phyloP scores from a whole-genome alignment of 2,329 filamentous ascomycete genomes.

The Elsinoe ampelina region DNA sequence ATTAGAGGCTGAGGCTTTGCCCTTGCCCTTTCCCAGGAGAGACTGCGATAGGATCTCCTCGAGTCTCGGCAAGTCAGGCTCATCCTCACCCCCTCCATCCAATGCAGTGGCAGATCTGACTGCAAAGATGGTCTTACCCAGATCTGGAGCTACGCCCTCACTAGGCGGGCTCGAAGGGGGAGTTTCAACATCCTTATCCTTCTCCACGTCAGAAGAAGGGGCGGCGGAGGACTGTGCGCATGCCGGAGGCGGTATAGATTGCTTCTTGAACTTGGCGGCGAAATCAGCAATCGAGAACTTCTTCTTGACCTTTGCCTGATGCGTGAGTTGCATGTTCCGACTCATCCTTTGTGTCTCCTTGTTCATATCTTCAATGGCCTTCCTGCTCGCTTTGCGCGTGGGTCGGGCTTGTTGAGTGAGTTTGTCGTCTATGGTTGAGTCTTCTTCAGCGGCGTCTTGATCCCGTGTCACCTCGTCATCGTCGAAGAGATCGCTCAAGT shows the following conservation, averaged over 20 bases:
- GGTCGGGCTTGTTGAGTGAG: slow-evolving; percentile 62
- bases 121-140: slow-evolving; percentile 10
- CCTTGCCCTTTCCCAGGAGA: slow-evolving; percentile 17
- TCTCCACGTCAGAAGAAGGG: slow-evolving; percentile 56
- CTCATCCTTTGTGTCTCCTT: slow-evolving; percentile 87
- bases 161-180: slow-evolving; percentile 39
- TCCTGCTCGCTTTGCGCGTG: slow-evolving; percentile 82
- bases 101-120: not conserved
- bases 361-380: slow-evolving; percentile 88
- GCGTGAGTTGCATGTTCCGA: slow-evolving; percentile 80
- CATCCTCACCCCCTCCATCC: slow-evolving; percentile 20
- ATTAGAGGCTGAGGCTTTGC: slow-evolving; percentile 14
- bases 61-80: slow-evolving; percentile 32
- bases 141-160: slow-evolving; percentile 11
- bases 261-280: slow-evolving; percentile 70
- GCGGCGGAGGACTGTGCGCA: slow-evolving; percentile 35
- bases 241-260: slow-evolving; percentile 12
- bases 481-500: slow-evolving; percentile 13
- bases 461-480: slow-evolving; percentile 32
- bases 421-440: slow-evolving; percentile 33
- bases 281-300: slow-evolving; percentile 77
- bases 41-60: slow-evolving; percentile 29
- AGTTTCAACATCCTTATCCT: slow-evolving; percentile 26
- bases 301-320: slow-evolving; percentile 79
- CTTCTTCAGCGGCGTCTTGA: slow-evolving; percentile 47